phyloP scores from a whole-genome alignment of 2,329 filamentous ascomycete species.

The Exophiala sp. region DNA sequence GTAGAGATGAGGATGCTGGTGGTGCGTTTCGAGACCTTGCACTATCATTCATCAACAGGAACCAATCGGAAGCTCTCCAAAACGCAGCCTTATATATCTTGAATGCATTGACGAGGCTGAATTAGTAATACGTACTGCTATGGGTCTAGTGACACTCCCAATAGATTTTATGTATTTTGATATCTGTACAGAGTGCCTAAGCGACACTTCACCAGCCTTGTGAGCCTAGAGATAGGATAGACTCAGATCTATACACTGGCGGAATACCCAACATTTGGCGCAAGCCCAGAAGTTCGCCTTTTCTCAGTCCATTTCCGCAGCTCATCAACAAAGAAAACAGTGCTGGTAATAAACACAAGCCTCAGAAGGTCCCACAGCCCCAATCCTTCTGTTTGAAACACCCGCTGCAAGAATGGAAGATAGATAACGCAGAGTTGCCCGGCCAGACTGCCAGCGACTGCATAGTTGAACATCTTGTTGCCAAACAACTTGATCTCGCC shows the following conservation, averaged over 20 bases:
- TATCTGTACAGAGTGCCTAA: constrained; percentile 5
- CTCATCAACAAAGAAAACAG: constrained; percentile 95
- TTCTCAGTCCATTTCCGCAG: constrained; percentile 68
- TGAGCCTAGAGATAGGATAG: no score
- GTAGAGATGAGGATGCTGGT: no score
- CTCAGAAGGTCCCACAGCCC: constrained; percentile 68
- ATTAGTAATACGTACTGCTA: no score
- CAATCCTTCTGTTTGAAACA: constrained; percentile 93
- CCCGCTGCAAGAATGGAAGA: constrained; percentile 84
- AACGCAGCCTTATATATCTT: no score
- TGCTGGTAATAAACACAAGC: constrained; percentile 73
- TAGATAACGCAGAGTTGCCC: constrained; percentile 93
- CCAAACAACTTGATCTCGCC: constrained; percentile 80
- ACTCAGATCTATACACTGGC: constrained; percentile 21
- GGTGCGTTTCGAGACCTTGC: no score
- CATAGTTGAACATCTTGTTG: constrained; percentile 96
- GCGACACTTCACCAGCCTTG: not conserved
- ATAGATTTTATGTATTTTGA: not conserved
- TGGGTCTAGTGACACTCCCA: not conserved
- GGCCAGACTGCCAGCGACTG: constrained; percentile 76
- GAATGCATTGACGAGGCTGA: no score
- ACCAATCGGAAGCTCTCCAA: no score
- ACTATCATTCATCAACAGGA: no score
- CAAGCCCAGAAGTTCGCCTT: constrained; percentile 42
- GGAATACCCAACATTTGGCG: constrained; percentile 28